Evolutionary conservation across 1,139 yeast genomes (phyloP).

Genomic region (Saccharomyces pastorianus): DNA sequence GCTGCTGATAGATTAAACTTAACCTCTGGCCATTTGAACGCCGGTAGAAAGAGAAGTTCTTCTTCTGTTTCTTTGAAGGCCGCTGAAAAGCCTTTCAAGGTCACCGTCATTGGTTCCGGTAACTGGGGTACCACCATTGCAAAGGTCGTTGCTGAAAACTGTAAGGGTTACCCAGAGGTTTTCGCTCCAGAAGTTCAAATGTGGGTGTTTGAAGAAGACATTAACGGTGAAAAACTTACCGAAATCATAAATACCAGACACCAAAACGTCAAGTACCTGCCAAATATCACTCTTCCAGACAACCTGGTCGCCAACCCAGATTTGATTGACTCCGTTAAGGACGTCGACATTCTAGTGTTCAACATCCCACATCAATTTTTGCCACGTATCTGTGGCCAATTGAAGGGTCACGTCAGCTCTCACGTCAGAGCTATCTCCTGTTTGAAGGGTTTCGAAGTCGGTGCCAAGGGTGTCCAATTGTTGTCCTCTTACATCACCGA

Average conservation of each 20-base stretch:
- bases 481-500: constrained; percentile 68
- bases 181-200: constrained; percentile 66
- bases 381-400: constrained; percentile 60
- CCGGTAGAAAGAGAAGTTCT: constrained; percentile 13
- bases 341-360: constrained; percentile 76
- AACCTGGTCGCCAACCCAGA: constrained; percentile 83
- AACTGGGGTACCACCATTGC: constrained; percentile 96
- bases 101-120: constrained; percentile 62
- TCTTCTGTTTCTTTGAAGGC: constrained; percentile 18
- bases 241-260: constrained; percentile 80
- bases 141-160: constrained; percentile 82
- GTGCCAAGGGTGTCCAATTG: constrained; percentile 69
- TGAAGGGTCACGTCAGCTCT: constrained; percentile 64
- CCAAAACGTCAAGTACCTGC: constrained; percentile 84
- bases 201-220: constrained; percentile 90
- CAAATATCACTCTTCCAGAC: constrained; percentile 68
- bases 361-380: constrained; percentile 93
- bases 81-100: constrained; percentile 38
- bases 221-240: constrained; percentile 66
- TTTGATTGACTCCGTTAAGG: constrained; percentile 59
- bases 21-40: constrained; percentile 24
- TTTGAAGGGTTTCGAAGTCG: constrained; percentile 84
- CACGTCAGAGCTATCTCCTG: constrained; percentile 82
- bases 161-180: constrained; percentile 56
- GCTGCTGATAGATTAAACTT: constrained; percentile 27